phyloP scores from a whole-genome alignment of 495 filamentous ascomycete genomes.

The Bacidia gigantensis region DNA sequence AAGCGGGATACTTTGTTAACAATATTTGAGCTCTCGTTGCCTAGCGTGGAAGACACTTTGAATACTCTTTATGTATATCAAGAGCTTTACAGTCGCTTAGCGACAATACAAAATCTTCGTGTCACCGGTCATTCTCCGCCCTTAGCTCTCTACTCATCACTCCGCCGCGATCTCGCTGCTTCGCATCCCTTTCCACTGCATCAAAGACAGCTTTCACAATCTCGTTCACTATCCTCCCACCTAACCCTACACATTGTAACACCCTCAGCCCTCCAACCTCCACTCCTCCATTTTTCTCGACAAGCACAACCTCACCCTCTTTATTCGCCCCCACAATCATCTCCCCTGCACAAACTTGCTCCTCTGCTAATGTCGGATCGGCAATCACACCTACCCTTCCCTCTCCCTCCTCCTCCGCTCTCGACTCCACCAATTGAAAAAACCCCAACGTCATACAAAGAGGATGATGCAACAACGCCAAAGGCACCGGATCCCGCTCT shows the following conservation, averaged over 20 bases:
- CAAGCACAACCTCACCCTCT: slow-evolving; percentile 80
- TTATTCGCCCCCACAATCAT: slow-evolving; percentile 76
- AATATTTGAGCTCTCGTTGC: not conserved
- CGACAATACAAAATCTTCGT: not conserved
- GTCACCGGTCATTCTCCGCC: slow-evolving; percentile 61
- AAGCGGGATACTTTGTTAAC: no score
- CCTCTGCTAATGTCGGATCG: slow-evolving; percentile 71
- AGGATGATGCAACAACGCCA: slow-evolving; percentile 73
- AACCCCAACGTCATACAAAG: slow-evolving; percentile 76
- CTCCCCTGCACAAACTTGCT: slow-evolving; percentile 72
- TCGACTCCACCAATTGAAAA: slow-evolving; percentile 38
- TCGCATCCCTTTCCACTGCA: slow-evolving; percentile 61
- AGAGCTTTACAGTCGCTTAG: not conserved
- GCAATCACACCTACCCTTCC: slow-evolving; percentile 51
- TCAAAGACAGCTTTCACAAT: slow-evolving; percentile 56
- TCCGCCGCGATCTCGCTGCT: slow-evolving; percentile 59
- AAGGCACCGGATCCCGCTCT: slow-evolving; percentile 79
- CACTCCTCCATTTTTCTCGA: slow-evolving; percentile 74
- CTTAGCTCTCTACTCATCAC: slow-evolving; percentile 56
- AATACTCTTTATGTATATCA: not conserved
- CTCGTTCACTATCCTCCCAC: slow-evolving; percentile 64
- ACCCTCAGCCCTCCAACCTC: slow-evolving; percentile 65
- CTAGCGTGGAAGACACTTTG: not conserved
- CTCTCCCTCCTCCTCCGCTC: slow-evolving; percentile 23
- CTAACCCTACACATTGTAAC: slow-evolving; percentile 53